A percentile compares a stretch with the other conserved stretches of the same genome.
Evolutionary conservation across 345 rosid genomes (phyloP).

Genomic region (Kandelia obovata): DNA sequence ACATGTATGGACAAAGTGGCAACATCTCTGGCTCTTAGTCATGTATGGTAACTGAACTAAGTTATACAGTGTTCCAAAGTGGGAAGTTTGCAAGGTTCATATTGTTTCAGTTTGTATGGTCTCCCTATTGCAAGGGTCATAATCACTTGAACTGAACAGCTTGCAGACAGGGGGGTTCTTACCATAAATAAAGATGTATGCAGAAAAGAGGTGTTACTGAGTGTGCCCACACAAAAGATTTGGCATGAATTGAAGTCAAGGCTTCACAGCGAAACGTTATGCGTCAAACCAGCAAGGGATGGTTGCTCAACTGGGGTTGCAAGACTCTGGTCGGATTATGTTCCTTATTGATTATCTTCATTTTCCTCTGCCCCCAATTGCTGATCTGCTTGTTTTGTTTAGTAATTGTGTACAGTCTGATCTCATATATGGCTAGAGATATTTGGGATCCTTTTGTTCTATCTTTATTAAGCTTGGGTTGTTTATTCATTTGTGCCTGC

Average conservation of each 20-base stretch:
- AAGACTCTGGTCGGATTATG: conserved; percentile 63
- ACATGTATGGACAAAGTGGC: conserved; percentile 90
- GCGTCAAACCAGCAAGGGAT: conserved; percentile 92
- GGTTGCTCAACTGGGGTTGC: conserved; percentile 99
- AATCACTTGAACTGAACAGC: conserved; percentile 44
- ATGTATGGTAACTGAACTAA: conserved; percentile 45
- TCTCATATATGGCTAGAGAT: neutral
- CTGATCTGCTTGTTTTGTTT: neutral
- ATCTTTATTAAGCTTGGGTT: conserved; percentile 1
- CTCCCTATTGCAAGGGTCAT: conserved; percentile 6
- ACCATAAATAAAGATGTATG: conserved; percentile 74
- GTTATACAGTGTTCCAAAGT: neutral
- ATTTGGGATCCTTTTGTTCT: neutral
- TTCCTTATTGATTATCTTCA: conserved; percentile 5
- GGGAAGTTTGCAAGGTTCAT: too few species aligned
- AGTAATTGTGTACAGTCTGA: neutral
- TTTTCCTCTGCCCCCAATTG: neutral
- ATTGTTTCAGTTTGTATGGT: neutral
- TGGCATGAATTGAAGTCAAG: conserved; percentile 66
- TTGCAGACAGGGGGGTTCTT: conserved; percentile 68
- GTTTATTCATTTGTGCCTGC: conserved; percentile 26
- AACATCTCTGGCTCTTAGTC: conserved; percentile 71
- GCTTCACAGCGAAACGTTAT: conserved; percentile 71
- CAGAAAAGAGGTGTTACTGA: conserved; percentile 58
- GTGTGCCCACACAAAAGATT: conserved; percentile 34